Percentiles rank a stretch among this genome's conserved stretches.
These are phyloP conservation scores for Diaporthe nobilis DNA, from an alignment of 2,329 filamentous ascomycete species.

Conservation along the genomic window DNA sequence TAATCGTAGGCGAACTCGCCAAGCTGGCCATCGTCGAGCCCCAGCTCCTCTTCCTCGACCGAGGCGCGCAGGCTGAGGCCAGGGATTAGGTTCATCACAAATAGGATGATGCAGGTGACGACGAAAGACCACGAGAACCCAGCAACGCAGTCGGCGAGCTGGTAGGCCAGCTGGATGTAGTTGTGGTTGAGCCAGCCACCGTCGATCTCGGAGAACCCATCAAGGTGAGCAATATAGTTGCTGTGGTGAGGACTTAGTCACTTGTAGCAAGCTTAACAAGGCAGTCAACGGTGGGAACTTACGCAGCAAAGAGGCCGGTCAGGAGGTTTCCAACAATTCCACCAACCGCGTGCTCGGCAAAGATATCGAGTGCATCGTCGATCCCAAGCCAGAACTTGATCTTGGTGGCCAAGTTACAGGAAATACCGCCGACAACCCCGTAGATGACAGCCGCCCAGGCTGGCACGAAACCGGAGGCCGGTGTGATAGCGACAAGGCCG, in stretches of 20 bases:
- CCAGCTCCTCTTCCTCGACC: conserved; percentile 77
- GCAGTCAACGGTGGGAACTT: conserved; percentile 49
- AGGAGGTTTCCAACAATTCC: conserved; percentile 85
- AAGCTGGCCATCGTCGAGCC: conserved; percentile 81
- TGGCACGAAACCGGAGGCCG: conserved; percentile 85
- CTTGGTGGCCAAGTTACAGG: conserved; percentile 90
- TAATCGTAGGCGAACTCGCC: conserved; percentile 90
- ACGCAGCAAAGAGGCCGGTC: conserved; percentile 83
- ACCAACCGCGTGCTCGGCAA: conserved; percentile 89
- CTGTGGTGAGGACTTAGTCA: conserved; percentile 52
- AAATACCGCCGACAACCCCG: conserved; percentile 71
- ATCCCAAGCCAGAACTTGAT: conserved; percentile 81
- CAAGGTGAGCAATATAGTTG: conserved; percentile 80
- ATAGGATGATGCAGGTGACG: conserved; percentile 78
- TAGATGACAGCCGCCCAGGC: conserved; percentile 72
- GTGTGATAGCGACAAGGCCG: conserved; percentile 89
- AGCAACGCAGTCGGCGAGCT: conserved; percentile 77
- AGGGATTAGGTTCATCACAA: conserved; percentile 78
- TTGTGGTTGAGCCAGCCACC: conserved; percentile 81
- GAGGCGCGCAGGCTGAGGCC: conserved; percentile 78
- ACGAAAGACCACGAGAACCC: conserved; percentile 77
- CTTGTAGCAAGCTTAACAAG: neutral
- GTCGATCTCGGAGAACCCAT: conserved; percentile 71
- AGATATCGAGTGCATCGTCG: conserved; percentile 91
- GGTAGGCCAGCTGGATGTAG: conserved; percentile 79